A percentile compares a stretch with the other conserved stretches of the same genome.
phyloP scores from a whole-genome alignment of 257 asterid genomes.

The Verbena officinalis region DNA sequence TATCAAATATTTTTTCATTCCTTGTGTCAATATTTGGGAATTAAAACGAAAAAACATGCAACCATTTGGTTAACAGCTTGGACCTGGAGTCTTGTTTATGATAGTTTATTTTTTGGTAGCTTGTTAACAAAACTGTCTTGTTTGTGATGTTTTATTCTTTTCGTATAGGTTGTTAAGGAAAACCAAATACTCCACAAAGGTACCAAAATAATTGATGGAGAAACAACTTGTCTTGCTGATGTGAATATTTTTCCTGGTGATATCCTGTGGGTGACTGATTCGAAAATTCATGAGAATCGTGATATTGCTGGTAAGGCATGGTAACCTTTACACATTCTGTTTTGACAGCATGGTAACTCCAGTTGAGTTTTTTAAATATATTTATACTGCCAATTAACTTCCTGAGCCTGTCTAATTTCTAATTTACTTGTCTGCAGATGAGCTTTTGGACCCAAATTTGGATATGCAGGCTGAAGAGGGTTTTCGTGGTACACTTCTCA shows the following conservation, averaged over 20 bases:
- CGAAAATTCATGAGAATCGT: conserved; percentile 93
- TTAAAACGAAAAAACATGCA: conserved; percentile 1
- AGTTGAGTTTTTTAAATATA: not conserved
- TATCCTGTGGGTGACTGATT: conserved; percentile 89
- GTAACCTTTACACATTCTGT: conserved; percentile 19
- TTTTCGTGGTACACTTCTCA: conserved; percentile 92
- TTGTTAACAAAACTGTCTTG: conserved; percentile 2
- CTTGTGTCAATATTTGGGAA: conserved; percentile 1
- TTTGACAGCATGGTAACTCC: conserved; percentile 15
- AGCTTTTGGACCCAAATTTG: conserved; percentile 70
- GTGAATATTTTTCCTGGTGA: conserved; percentile 91
- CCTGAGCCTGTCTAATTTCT: conserved; percentile 24
- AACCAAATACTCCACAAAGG: conserved; percentile 98
- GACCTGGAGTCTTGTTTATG: not conserved
- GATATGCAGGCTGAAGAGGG: conserved; percentile 75
- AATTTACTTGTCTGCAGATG: conserved; percentile 57
- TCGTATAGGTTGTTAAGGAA: conserved; percentile 86
- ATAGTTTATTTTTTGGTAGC: no score
- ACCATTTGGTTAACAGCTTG: conserved; percentile 9
- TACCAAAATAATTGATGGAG: conserved; percentile 63
- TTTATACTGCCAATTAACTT: conserved; percentile 3
- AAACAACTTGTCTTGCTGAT: conserved; percentile 83
- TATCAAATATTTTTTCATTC: conserved; percentile 17
- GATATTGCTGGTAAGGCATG: conserved; percentile 90
- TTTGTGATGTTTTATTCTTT: conserved; percentile 4